Evolutionary conservation across 805 yeast genomes (phyloP), one percentile per base, ranked within the genome.

Genomic region (Kluyveromyces lactis): DNA sequence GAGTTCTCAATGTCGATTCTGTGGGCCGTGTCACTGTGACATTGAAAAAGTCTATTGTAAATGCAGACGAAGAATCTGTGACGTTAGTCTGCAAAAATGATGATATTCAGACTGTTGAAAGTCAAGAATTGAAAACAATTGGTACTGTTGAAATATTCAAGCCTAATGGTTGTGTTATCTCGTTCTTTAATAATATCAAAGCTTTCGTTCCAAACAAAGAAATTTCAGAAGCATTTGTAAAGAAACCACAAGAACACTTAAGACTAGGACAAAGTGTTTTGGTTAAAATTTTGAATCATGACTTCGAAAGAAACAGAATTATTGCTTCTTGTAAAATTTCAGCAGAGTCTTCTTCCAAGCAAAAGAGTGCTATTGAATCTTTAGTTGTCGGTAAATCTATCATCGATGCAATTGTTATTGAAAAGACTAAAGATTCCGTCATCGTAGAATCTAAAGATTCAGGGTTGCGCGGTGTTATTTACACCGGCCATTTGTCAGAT

Each of bases 131-230:
- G 27, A 75, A 69, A 49, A 73, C 90, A 2, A 67, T 77, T 4
- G 97, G 86, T 10, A 79, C 89, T 1, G 80, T 92, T 33, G 79
- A 79, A 43, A 68, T 73, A 26, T 73, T 90, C 50, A 75, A 75
- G 36, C 78, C 80, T 42, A 69, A 72, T 42, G 98, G 98, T 52
- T 95, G 85, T 34, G 65, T 87, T 32, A 77, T 92, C 5, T 75
- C 87, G 12, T 87, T 92, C 55, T 89, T 86, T 53, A 95, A 92
- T 40, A 69, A 71, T 39, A 59, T 85, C 31, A 75, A 71, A 48
- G 98, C 87, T 0, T 89, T 77, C 57, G 67, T 92, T 44, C 97
- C 98, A 23, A 77, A 79, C 47, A 68, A 80, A 40, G 97, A 92
- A 65, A 84, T 92, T 52, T 81, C 94, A 39, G 97, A 92, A 62